Base-by-base conservation (phyloP, 345 rosid genomes). In the Syzygium oleosum region DNA sequence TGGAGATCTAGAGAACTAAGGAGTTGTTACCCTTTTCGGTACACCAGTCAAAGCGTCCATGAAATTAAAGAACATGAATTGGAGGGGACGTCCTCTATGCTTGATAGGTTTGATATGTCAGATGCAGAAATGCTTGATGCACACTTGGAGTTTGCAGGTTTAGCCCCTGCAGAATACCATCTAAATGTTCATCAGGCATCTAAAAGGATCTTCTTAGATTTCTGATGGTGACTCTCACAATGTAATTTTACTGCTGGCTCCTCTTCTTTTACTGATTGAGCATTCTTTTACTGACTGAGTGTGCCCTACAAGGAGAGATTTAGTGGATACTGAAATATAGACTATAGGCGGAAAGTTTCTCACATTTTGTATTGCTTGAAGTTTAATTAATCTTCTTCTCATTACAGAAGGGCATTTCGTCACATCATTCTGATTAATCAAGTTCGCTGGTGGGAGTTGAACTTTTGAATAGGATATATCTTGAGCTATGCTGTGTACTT, bases 381-480 rank as follows among this genome's bases (percentile, higher is more conserved):
- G 68, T 27, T 59, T 59, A 27, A 59, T 59, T 59, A 12, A 27
- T 27, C 68, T 59, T 59, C 68, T 59, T 59, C 31, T 27, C 68
- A 27, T 59, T 27, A 59, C 41, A 19, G 85, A 97, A 98, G 97
- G 89, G 95, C 91, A 91, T 56, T 92, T 53, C 90, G 92, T 85
- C 92, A 27, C 1, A 3, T 27, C 34, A 59, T 59, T 58, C 25
- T 58, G n/a, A 23, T 23, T 56, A 56, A 23, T 51, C n/a, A 56
- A 56, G n/a, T 5, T 56, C 5, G 14, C 5, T 23, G 1, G n/a
- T 23, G n/a, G 6, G 12, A 56, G 3, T 23, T 23, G 8, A 11
- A 9, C 27, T 22, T 55, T 55, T 10, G 3, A 52, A 1, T 52
- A 52, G 55, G 22, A 53, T 53, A 53, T 53, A 53, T 53, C 58